phyloP scores from a whole-genome alignment of 441 rosid genomes.

The Euphorbia corollata region DNA sequence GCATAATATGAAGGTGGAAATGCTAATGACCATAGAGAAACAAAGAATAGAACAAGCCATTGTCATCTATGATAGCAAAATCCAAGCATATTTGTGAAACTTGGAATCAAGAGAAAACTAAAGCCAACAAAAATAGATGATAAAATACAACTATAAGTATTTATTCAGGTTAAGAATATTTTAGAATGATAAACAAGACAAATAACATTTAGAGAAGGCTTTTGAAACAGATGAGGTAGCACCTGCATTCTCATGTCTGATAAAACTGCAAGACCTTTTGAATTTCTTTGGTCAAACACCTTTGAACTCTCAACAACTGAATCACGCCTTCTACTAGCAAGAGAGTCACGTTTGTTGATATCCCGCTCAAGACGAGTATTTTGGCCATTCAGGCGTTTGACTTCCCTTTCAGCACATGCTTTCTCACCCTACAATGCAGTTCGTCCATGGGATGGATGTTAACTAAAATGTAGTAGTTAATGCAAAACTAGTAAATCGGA shows the following conservation, averaged over 20 bases:
- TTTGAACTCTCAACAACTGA: constrained; percentile 51
- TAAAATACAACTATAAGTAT: neutral
- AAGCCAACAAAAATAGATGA: neutral
- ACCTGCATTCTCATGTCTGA: constrained; percentile 70
- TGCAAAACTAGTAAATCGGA: constrained; percentile 12
- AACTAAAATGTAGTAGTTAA: constrained; percentile 8
- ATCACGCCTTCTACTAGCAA: constrained; percentile 72
- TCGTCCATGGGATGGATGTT: constrained; percentile 6
- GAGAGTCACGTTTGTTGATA: constrained; percentile 65
- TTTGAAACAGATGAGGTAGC: neutral
- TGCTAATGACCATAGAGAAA: neutral
- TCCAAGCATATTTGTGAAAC: neutral
- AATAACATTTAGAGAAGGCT: neutral
- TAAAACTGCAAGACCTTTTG: constrained; percentile 28
- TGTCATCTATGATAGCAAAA: neutral
- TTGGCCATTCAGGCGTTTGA: constrained; percentile 63
- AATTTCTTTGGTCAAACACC: constrained; percentile 34
- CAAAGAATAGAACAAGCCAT: neutral
- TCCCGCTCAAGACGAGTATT: constrained; percentile 79
- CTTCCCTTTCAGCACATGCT: constrained; percentile 75
- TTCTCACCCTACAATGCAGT: constrained; percentile 64
- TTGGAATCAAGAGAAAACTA: neutral
- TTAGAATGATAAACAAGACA: neutral
- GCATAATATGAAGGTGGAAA: neutral
- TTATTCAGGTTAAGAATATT: neutral